These are phyloP conservation scores for Digitaria exilis DNA, from an alignment of 202 grass and related monocot species.

Conservation along the genomic window DNA sequence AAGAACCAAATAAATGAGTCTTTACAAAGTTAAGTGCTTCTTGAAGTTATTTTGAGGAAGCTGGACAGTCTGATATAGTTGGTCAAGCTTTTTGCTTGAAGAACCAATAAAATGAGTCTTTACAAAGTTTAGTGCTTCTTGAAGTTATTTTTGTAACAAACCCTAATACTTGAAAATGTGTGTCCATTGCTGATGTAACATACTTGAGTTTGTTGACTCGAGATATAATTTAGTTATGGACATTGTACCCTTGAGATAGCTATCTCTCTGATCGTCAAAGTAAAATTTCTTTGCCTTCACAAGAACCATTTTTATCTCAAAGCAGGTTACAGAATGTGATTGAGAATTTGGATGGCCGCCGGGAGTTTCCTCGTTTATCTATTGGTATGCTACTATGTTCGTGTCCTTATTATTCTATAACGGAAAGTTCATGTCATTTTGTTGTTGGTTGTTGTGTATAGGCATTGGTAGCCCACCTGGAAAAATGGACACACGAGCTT, in stretches of 20 bases:
- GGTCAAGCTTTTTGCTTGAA: too few relatives aligned
- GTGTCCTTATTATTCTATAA: slow-evolving; percentile 39
- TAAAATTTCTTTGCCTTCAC: slow-evolving; percentile 19
- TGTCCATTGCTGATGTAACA: not conserved
- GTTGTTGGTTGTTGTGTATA: slow-evolving; percentile 50
- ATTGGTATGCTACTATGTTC: slow-evolving; percentile 65
- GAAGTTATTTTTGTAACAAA: not conserved
- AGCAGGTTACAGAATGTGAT: slow-evolving; percentile 86
- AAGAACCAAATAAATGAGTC: slow-evolving; percentile 4
- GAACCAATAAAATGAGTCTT: slow-evolving; percentile 4
- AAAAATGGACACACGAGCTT: slow-evolving; percentile 83
- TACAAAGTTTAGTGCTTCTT: not conserved
- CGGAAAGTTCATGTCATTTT: not conserved
- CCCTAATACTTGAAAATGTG: slow-evolving; percentile 12
- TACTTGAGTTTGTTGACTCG: not conserved
- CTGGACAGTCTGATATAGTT: slow-evolving; percentile 3
- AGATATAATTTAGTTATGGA: slow-evolving; percentile 9
- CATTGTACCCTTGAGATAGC: slow-evolving; percentile 7
- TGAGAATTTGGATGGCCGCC: slow-evolving; percentile 68
- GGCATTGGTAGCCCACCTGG: slow-evolving; percentile 96
- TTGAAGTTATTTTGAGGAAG: not conserved
- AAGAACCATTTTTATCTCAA: slow-evolving; percentile 32
- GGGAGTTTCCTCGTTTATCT: slow-evolving; percentile 83
- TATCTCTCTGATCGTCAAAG: not conserved
- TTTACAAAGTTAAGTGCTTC: not conserved